Evolutionary conservation across 768 basidiomycete genomes (phyloP).

Genomic region (Suillus plorans): DNA sequence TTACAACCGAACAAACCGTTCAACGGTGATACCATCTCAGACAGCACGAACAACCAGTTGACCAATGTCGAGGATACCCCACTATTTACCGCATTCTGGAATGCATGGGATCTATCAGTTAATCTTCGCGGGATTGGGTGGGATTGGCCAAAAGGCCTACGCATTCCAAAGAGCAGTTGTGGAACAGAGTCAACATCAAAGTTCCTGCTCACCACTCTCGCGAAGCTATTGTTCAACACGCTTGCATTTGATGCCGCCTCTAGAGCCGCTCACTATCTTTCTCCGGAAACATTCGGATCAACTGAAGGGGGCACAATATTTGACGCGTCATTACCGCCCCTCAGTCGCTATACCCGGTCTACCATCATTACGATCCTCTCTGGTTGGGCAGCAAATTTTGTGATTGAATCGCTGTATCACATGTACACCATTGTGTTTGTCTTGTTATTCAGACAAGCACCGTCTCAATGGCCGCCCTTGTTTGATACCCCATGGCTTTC

Average conservation of each 20-base stretch:
- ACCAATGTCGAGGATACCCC: not conserved
- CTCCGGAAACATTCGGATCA: constrained; percentile 39
- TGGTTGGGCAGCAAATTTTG: constrained; percentile 44
- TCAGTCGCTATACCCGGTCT: constrained; percentile 42
- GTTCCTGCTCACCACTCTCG: constrained; percentile 17
- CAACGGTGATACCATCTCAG: not conserved
- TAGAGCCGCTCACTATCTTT: constrained; percentile 26
- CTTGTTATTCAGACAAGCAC: constrained; percentile 46
- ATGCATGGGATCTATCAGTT: constrained; percentile 25
- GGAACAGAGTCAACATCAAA: constrained; percentile 13
- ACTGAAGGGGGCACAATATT: constrained; percentile 37
- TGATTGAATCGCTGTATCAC: constrained; percentile 45
- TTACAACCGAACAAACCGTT: not conserved
- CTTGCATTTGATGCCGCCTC: constrained; percentile 13
- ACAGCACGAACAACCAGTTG: not conserved
- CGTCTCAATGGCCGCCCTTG: constrained; percentile 61
- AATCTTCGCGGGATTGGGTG: constrained; percentile 31
- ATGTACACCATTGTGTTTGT: constrained; percentile 43
- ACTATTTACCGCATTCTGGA: constrained; percentile 13
- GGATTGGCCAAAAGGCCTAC: constrained; percentile 12
- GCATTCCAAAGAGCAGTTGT: constrained; percentile 14
- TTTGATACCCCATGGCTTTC: constrained; percentile 58
- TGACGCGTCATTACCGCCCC: constrained; percentile 29
- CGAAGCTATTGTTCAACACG: not conserved
- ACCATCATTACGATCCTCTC: constrained; percentile 41